These are phyloP conservation scores for Neophaeococcomyces aloes DNA, from an alignment of 2,329 filamentous ascomycete species.

Conservation along the genomic window DNA sequence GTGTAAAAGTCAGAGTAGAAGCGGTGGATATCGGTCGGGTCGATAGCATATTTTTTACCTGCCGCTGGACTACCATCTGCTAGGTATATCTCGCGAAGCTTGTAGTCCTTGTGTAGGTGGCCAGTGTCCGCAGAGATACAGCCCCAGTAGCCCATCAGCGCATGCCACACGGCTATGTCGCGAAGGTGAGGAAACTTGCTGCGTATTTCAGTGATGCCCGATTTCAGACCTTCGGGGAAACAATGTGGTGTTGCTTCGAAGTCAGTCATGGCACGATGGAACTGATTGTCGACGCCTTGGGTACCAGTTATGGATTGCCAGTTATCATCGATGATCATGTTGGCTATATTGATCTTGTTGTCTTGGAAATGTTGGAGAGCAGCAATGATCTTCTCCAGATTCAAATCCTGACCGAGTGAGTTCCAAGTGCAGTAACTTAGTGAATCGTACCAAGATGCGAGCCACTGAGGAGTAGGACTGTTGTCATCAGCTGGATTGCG, in stretches of 20 bases:
- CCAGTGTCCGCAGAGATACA: constrained; percentile 62
- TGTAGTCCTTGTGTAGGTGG: constrained; percentile 65
- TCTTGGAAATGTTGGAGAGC: constrained; percentile 62
- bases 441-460: constrained; percentile 83
- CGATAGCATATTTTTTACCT: constrained; percentile 61
- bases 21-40: constrained; percentile 58
- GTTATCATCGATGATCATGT: constrained; percentile 91
- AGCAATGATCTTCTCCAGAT: constrained; percentile 66
- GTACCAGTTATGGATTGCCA: constrained; percentile 68
- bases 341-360: constrained; percentile 66
- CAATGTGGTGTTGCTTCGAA: constrained; percentile 75
- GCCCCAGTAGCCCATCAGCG: constrained; percentile 80
- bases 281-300: constrained; percentile 40
- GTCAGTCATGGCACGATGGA: constrained; percentile 54
- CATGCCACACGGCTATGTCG: constrained; percentile 91
- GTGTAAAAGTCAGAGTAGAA: constrained; percentile 89
- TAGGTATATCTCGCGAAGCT: constrained; percentile 52
- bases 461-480: constrained; percentile 44
- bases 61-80: constrained; percentile 38
- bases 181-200: constrained; percentile 59
- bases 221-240: constrained; percentile 71
- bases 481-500: constrained; percentile 41
- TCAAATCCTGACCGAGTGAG: constrained; percentile 70
- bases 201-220: constrained; percentile 59
- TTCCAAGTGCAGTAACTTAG: constrained; percentile 98